Evolutionary conservation across 345 rosid genomes (phyloP).

Genomic region (thale cress (Arabidopsis thaliana)): TAIR10.1 NC_003076.8:23237501-23238000

Average conservation of each 20-base stretch:
- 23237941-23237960: background rate
- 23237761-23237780: background rate
- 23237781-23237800: too few relatives aligned
- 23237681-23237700: background rate
- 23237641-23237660: background rate
- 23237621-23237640: background rate
- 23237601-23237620: slow-evolving; percentile 1
- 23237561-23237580: slow-evolving; percentile 11
- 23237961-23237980: background rate
- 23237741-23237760: background rate
- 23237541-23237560: background rate
- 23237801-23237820: too few relatives aligned
- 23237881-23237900: too few relatives aligned
- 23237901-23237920: too few relatives aligned
- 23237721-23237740: too few relatives aligned
- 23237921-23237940: too few relatives aligned
- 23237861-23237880: too few relatives aligned
- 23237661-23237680: background rate
- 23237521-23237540: background rate
- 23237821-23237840: too few relatives aligned
- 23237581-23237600: background rate
- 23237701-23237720: background rate
- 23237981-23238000: too few relatives aligned
- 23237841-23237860: too few relatives aligned
- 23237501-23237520: background rate